Evolutionary conservation across 805 yeast genomes (phyloP).

Genomic region (Yarrowia sp.): DNA sequence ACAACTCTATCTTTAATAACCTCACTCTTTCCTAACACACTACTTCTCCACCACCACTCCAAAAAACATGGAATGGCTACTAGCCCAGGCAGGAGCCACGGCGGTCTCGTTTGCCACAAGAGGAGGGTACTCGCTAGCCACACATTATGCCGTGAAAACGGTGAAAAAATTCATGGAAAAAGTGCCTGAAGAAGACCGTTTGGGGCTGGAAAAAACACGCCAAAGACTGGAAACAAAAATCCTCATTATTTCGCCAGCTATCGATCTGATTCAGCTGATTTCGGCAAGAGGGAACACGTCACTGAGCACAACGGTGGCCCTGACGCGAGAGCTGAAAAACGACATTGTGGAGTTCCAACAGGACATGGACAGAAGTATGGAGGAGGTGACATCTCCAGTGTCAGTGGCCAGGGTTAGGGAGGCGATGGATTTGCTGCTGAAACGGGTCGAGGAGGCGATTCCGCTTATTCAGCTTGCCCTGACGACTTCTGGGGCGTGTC

Average conservation of each 20-base stretch:
- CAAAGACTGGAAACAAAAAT: conserved; percentile 54
- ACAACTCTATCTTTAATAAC: background rate
- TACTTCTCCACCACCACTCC: background rate
- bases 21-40: background rate
- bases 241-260: conserved; percentile 59
- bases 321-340: conserved; percentile 53
- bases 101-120: conserved; percentile 77
- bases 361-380: conserved; percentile 32
- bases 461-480: conserved; percentile 65
- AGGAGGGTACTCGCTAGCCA: conserved; percentile 71
- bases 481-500: conserved; percentile 63
- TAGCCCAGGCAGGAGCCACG: conserved; percentile 62
- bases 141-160: conserved; percentile 66
- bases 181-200: conserved; percentile 51
- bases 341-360: conserved; percentile 59
- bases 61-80: conserved; percentile 15
- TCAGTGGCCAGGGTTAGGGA: conserved; percentile 48
- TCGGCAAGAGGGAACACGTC: conserved; percentile 35
- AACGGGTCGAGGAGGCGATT: conserved; percentile 60
- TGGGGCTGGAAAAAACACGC: conserved; percentile 43
- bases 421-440: conserved; percentile 48
- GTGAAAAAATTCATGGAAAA: conserved; percentile 52
- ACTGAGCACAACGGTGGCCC: conserved; percentile 50
- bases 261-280: conserved; percentile 61
- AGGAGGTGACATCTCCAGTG: conserved; percentile 27